These are phyloP conservation scores for Phytophthora boehmeriae DNA, from an alignment of 352 stramenopile species.

Conservation along the genomic window DNA sequence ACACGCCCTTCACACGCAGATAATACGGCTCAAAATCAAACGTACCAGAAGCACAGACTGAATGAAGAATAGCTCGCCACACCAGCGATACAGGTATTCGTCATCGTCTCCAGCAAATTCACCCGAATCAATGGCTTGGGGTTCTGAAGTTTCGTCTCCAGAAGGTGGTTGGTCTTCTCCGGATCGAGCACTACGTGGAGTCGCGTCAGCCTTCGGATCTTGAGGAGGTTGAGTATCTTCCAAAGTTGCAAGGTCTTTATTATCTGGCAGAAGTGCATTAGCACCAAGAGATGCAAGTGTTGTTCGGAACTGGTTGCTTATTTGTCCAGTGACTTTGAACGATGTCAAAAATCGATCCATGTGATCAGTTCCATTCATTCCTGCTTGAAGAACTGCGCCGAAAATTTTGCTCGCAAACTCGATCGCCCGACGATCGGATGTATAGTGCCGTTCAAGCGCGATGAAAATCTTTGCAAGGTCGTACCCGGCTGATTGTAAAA, in stretches of 20 bases:
- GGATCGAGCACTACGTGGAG: conserved; percentile 2
- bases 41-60: conserved; percentile 54
- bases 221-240: background rate
- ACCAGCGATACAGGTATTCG: conserved; percentile 61
- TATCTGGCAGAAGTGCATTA: conserved; percentile 38
- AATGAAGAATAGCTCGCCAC: conserved; percentile 67
- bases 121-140: background rate
- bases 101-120: conserved; percentile 38
- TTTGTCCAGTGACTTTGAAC: conserved; percentile 48
- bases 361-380: conserved; percentile 5
- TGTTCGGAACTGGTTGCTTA: conserved; percentile 47
- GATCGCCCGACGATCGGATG: conserved; percentile 26
- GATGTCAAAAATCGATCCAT: conserved; percentile 39
- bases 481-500: conserved; percentile 43
- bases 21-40: background rate
- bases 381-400: conserved; percentile 20
- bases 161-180: conserved; percentile 3
- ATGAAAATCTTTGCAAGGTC: conserved; percentile 38
- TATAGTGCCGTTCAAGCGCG: conserved; percentile 24
- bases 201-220: background rate
- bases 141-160: conserved; percentile 2
- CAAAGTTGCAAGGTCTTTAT: background rate
- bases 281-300: conserved; percentile 37
- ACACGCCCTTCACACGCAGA: background rate
- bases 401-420: conserved; percentile 51